phyloP scores from a whole-genome alignment of 768 basidiomycete species.

The Lactarius pseudohatsudake region DNA sequence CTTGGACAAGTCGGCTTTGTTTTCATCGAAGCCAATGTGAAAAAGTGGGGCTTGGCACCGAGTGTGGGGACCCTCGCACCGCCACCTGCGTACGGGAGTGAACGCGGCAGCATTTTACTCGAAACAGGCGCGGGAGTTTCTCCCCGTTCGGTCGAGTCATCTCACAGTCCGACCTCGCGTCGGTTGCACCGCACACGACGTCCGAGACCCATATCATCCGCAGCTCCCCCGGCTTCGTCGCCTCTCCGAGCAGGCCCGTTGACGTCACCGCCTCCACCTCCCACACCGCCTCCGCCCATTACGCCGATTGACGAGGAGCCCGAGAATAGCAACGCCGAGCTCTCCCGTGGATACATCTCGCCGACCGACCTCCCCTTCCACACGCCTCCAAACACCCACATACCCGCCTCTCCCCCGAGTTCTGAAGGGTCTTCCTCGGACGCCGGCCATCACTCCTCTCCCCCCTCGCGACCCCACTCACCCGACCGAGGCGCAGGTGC shows the following conservation, averaged over 20 bases:
- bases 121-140: conserved; percentile 69
- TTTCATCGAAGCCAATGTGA: conserved; percentile 99
- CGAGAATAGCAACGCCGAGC: conserved; percentile 46
- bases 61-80: conserved; percentile 96
- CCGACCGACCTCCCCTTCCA: conserved; percentile 67
- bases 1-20: conserved; percentile 98
- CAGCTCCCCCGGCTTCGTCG: conserved; percentile 55
- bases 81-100: conserved; percentile 96
- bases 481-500: conserved; percentile 66
- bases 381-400: conserved; percentile 47
- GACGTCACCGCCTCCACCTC: conserved; percentile 42
- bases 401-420: conserved; percentile 45
- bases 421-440: conserved; percentile 32
- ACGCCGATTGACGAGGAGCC: conserved; percentile 73
- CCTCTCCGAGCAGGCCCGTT: conserved; percentile 59
- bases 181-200: conserved; percentile 64
- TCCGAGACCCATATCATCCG: conserved; percentile 44
- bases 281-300: conserved; percentile 63
- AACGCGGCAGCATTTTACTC: conserved; percentile 92
- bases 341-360: conserved; percentile 58
- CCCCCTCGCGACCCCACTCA: conserved; percentile 58
- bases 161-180: conserved; percentile 48
- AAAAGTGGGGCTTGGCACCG: conserved; percentile 99
- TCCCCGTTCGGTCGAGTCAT: conserved; percentile 41
- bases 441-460: conserved; percentile 35